These are phyloP conservation scores for Dioscorea cayenensis DNA, from an alignment of 116 monocot species.

Conservation along the genomic window DNA sequence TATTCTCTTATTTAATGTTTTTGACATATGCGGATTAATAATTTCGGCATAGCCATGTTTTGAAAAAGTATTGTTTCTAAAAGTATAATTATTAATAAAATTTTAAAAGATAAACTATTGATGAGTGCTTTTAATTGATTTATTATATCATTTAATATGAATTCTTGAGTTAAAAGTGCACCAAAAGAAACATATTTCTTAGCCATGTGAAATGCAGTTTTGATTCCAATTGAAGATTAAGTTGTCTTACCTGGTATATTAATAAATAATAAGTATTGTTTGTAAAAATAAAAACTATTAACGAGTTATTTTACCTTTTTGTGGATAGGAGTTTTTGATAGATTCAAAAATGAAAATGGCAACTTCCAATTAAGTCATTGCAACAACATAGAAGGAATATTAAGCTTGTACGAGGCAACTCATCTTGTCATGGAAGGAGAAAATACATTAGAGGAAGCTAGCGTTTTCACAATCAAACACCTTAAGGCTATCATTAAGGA, in stretches of 20 bases:
- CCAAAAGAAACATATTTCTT: not conserved
- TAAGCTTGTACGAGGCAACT: not conserved
- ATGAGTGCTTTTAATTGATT: no score
- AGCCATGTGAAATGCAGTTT: not conserved
- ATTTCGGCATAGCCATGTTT: no score
- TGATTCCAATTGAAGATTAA: not conserved
- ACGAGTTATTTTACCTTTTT: no score
- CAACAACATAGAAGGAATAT: not conserved
- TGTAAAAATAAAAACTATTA: no score
- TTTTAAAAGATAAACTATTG: no score
- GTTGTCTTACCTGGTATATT: no score
- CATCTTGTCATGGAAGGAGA: constrained; percentile 8
- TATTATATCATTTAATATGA: not conserved
- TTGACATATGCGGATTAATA: no score
- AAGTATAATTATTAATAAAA: no score
- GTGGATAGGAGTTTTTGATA: constrained; percentile 3
- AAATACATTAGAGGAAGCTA: constrained; percentile 1
- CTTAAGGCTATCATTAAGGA: not conserved
- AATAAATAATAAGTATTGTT: no score
- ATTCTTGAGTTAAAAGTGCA: not conserved
- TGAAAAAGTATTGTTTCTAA: no score
- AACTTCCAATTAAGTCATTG: not conserved
- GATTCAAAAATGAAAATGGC: constrained; percentile 12
- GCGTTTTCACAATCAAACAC: not conserved
- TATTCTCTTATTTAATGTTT: no score